Evolutionary conservation across 768 basidiomycete species (phyloP), one percentile per base, ranked within the genome.

Genomic region (Lentinula sp.): DNA sequence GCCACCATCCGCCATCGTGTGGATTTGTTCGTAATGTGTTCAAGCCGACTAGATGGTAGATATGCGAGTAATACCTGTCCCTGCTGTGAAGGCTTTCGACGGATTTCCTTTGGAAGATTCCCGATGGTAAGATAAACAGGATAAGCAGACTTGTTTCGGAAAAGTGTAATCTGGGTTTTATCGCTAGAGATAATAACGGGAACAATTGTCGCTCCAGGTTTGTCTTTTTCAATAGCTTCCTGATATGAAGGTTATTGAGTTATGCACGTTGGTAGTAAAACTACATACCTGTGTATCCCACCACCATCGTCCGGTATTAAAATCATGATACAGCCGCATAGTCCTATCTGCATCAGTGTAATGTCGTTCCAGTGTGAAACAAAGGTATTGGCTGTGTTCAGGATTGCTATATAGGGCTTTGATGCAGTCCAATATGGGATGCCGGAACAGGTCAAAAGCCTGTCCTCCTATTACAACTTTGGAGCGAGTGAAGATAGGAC

Each of bases 231-330:
- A 9, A 41, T 15, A 10, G 18, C 7, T 4, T 43, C 16, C 16
- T 45, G 23, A 42, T 58, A 7, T 56, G 39, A n/a, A 20, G 41
- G 13, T 12, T 20, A 58, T 43, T 15, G 20, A 43, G n/a, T 15
- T 41, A 45, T 42, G 15, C 35, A 23, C 23, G 23, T 23, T 23
- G 18, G 15, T 41, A 15, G 15, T 4, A 48, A 32, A 20, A 60
- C 16, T 15, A 66, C 73, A 33, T 62, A 81, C 81, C 70, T 82
- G 81, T 0, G 71, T 76, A 7, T 55, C 53, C 80, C 80, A 82
- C 82, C 81, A 82, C 82, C 82, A 84, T 49, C 74, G 71, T 0
- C 76, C 79, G 0, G 79, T 82, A 46, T 80, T 71, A 73, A 82
- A 76, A 51, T 82, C 79, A 64, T 73, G 68, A 60, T 73, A 80